Base-by-base conservation (phyloP, 768 basidiomycete species). In the Tubosaeta brunneosetosa region DNA sequence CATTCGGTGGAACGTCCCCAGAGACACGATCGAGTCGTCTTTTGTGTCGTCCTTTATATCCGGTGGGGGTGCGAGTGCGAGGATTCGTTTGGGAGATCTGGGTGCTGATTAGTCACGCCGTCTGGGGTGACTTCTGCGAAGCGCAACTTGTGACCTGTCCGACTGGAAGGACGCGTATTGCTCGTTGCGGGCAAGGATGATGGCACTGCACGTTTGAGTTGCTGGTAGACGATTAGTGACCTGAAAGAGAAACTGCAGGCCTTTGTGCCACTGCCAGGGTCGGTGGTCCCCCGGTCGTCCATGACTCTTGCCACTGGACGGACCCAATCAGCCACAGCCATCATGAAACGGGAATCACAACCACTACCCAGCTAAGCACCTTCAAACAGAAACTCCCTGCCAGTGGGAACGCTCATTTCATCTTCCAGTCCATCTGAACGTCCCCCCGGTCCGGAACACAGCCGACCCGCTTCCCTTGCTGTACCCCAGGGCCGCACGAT, bases 51-150 rank as follows among this genome's bases (percentile, higher is more conserved):
- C 22, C 22, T 22, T 22, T 22, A 22, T 22, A 38, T 65, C 58
- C 57, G 50, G 67, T 55, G 55, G 64, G 67, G 58, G 74, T 6
- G 81, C 84, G 2, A 88, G 73, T 0, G 88, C 82, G 1, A 89
- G 70, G 0, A 69, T 62, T 53, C 76, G 78, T 54, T 77, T 79
- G n/a, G 90, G 90, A 3, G 91, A 90, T 2, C 85, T 73, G 4
- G 88, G 90, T 2, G 82, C 85, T 12, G 89, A 91, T 60, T 90
- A 86, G 61, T 92, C 1, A 92, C 85, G 66, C 84, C 32, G 22
- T 22, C 22, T 22, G 22, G 22, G 22, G 22, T 22, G 22, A 22
- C 22, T 22, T 22, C 22, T 22, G 88, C 86, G 61, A 93, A 93
- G 16, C 90, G 83, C 29, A 92, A 68, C 57, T 71, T 81, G 13